Evolutionary conservation across 1,139 yeast genomes (phyloP).

Genomic region (Geotrichum cucujoidarum): DNA sequence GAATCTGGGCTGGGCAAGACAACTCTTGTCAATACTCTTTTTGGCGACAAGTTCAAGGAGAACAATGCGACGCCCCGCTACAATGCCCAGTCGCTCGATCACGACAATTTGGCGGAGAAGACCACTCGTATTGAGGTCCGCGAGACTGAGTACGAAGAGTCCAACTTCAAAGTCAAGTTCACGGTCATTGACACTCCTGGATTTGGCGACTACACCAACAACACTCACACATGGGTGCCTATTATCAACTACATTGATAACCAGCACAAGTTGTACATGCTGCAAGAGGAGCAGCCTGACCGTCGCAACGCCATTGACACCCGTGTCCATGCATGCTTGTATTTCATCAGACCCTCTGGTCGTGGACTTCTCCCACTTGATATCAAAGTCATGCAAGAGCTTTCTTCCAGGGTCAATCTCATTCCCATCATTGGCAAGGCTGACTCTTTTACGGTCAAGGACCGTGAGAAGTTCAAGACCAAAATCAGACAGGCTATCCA

Average conservation of each 20-base stretch:
- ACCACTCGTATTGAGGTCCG: conserved; percentile 41
- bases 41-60: conserved; percentile 45
- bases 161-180: conserved; percentile 48
- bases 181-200: conserved; percentile 70
- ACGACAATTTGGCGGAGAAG: conserved; percentile 26
- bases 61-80: conserved; percentile 23
- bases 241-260: conserved; percentile 55
- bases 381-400: conserved; percentile 61
- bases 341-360: conserved; percentile 57
- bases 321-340: conserved; percentile 72
- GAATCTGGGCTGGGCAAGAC: conserved; percentile 75
- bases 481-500: conserved; percentile 43
- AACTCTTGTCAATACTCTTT: conserved; percentile 79
- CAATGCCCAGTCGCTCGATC: conserved; percentile 31
- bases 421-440: conserved; percentile 75
- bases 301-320: conserved; percentile 48
- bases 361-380: conserved; percentile 56
- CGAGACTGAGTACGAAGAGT: conserved; percentile 47
- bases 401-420: conserved; percentile 60
- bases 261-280: conserved; percentile 53
- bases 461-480: conserved; percentile 42
- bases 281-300: conserved; percentile 69
- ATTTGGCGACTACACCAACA: conserved; percentile 68
- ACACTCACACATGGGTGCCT: conserved; percentile 55
- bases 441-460: conserved; percentile 53